Percentiles rank a stretch among this genome's conserved stretches.
phyloP scores from a whole-genome alignment of 2,329 filamentous ascomycete genomes.

The Colletotrichum tropicicola region DNA sequence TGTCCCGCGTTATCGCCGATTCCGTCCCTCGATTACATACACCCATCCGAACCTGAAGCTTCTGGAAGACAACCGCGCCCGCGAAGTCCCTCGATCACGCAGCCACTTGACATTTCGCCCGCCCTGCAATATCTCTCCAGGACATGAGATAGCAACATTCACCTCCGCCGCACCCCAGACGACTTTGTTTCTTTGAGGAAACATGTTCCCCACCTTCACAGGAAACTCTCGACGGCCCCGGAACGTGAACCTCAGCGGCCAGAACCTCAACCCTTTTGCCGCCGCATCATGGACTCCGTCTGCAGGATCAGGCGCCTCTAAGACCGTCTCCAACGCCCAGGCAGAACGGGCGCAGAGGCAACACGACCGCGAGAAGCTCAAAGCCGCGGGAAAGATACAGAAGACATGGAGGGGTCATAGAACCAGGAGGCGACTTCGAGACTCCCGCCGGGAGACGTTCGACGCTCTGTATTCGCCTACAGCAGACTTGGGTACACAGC shows the following conservation, averaged over 20 bases:
- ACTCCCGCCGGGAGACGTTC: constrained; percentile 67
- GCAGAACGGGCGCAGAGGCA: constrained; percentile 85
- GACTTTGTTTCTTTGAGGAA: constrained; percentile 31
- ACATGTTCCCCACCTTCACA: constrained; percentile 93
- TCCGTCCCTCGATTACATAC: constrained; percentile 23
- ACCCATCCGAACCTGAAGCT: constrained; percentile 30
- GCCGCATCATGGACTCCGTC: constrained; percentile 66
- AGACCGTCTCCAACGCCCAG: constrained; percentile 85
- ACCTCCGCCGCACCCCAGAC: neutral
- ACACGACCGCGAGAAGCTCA: constrained; percentile 79
- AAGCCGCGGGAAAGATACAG: constrained; percentile 80
- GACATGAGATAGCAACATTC: constrained; percentile 6
- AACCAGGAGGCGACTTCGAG: constrained; percentile 66
- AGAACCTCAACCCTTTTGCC: constrained; percentile 82
- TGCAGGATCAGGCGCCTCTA: constrained; percentile 71
- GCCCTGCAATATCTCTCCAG: neutral
- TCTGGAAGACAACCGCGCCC: constrained; percentile 25
- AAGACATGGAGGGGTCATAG: constrained; percentile 83
- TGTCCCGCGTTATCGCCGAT: neutral
- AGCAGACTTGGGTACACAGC: constrained; percentile 42
- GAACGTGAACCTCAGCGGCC: constrained; percentile 93
- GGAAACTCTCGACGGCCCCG: constrained; percentile 85
- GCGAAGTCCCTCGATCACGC: neutral
- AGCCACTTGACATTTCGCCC: neutral
- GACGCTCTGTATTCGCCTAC: constrained; percentile 62